Evolutionary conservation across 257 asterid genomes (phyloP), one percentile per base, ranked within the genome.

Genomic region (Nicotiana knightiana): DNA sequence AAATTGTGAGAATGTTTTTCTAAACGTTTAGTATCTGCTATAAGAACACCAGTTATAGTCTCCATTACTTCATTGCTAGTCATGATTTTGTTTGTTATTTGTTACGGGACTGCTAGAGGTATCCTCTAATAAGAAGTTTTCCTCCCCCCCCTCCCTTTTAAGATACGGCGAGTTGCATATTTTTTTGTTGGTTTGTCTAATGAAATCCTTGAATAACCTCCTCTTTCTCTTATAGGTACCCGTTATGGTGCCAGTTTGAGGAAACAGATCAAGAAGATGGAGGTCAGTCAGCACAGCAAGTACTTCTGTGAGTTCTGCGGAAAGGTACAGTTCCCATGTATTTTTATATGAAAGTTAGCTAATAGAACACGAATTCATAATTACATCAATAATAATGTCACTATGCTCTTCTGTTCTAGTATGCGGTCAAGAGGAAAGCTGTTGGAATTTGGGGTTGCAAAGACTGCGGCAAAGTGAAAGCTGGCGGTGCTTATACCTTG

Each of bases 401-500:
- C n/a, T 46, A 3, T 46, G 59, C 21, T 71, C 59, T 71, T 46
- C 6, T 5, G 7, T 24, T 89, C 62, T 85, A 91, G 93, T 91
- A 81, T 53, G 91, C 93, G 0, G 93, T 91, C 81, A 91, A 91
- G 89, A 87, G 93, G 82, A 88, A 91, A 87, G 88, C 92, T 67
- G 95, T 90, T 11, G 95, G 92, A 77, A 91, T 91, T 17, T 91
- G 95, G 95, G 95, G 93, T 10, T 91, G 91, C 89, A 91, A 88
- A 79, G 93, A 90, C 81, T 90, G 93, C 4, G 91, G 92, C 80
- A 90, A 90, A 84, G 90, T 91, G 85, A 90, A 90, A 64, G 95
- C 91, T 0, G 95, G 95, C 8, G 95, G 92, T 53, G 93, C 95
- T 32, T 91, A 90, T 87, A 89, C 95, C 0, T 59, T 91, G 80